Conservation (phyloP, 2,329 filamentous ascomycete genomes). For the Venturiaceae sp. region DNA sequence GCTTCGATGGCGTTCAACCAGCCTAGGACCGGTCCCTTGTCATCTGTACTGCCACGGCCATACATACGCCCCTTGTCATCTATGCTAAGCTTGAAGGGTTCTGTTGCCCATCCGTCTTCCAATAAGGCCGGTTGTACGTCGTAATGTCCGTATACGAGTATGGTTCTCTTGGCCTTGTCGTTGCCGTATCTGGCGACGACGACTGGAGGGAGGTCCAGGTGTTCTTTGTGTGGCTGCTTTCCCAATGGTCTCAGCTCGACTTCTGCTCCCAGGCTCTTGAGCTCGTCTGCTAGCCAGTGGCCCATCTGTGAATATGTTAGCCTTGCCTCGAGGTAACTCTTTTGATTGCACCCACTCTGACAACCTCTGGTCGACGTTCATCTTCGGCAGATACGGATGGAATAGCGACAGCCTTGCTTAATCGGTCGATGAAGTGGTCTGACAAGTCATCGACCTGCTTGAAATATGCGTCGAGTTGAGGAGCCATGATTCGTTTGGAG, state of each 20-base stretch:
- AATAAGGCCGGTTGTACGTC: constrained; percentile 93
- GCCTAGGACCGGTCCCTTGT: constrained; percentile 94
- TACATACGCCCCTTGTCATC: constrained; percentile 93
- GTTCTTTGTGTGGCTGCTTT: constrained; percentile 83
- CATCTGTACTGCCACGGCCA: constrained; percentile 89
- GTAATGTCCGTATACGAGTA: constrained; percentile 97
- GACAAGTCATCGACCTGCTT: constrained; percentile 78
- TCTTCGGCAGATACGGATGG: constrained; percentile 92
- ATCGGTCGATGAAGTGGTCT: constrained; percentile 76
- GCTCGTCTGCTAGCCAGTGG: constrained; percentile 75
- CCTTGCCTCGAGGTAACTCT: neutral
- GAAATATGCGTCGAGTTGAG: constrained; percentile 86
- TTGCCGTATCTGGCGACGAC: constrained; percentile 86
- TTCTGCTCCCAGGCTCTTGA: constrained; percentile 72
- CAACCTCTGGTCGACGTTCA: constrained; percentile 78
- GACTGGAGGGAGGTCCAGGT: constrained; percentile 85
- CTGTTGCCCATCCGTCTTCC: constrained; percentile 90
- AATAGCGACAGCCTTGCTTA: constrained; percentile 88
- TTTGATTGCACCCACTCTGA: constrained; percentile 46
- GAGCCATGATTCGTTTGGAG: constrained; percentile 66
- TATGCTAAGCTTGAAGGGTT: constrained; percentile 82
- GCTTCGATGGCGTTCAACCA: constrained; percentile 98
- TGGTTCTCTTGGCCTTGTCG: constrained; percentile 86
- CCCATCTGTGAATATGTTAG: constrained; percentile 55
- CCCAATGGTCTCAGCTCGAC: constrained; percentile 82